Conservation (phyloP, 345 rosid genomes). For the Populus euphratica region DNA sequence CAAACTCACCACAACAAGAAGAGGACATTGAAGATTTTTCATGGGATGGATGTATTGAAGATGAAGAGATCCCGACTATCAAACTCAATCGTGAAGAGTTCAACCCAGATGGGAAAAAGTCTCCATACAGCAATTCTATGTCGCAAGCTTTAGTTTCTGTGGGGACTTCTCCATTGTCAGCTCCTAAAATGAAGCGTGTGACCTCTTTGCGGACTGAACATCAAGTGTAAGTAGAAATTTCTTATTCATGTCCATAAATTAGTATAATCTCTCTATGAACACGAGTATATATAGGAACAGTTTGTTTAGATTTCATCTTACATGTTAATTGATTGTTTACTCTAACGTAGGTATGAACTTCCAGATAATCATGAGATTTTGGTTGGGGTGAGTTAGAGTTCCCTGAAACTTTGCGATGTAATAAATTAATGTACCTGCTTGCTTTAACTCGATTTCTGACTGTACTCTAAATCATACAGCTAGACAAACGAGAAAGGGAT, state of each 20-base stretch:
- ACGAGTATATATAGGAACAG: too few relatives aligned
- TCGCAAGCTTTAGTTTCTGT: conserved; percentile 41
- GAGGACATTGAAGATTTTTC: conserved; percentile 33
- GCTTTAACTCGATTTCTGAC: not conserved
- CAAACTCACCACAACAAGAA: conserved; percentile 11
- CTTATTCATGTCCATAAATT: not conserved
- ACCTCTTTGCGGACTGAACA: conserved; percentile 25
- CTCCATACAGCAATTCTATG: too few relatives aligned
- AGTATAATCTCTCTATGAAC: not conserved
- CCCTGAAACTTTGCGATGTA: not conserved
- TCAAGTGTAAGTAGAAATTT: conserved; percentile 15
- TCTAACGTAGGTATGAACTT: conserved; percentile 51
- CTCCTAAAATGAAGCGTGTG: conserved; percentile 28
- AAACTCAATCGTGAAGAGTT: conserved; percentile 26
- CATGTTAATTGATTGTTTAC: not conserved
- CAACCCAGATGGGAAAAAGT: conserved; percentile 15
- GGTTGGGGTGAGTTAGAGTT: conserved; percentile 31
- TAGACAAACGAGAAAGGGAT: conserved; percentile 43
- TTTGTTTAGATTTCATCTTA: not conserved
- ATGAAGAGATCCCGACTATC: conserved; percentile 40
- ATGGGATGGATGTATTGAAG: not conserved
- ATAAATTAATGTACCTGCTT: not conserved
- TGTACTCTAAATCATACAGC: conserved; percentile 25
- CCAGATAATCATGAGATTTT: conserved; percentile 52
- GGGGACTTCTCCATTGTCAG: conserved; percentile 35